A percentile compares a stretch with the other conserved stretches of the same genome.
These are phyloP conservation scores for Xylaria sp. DNA, from an alignment of 2,329 filamentous ascomycete genomes.

Conservation along the genomic window DNA sequence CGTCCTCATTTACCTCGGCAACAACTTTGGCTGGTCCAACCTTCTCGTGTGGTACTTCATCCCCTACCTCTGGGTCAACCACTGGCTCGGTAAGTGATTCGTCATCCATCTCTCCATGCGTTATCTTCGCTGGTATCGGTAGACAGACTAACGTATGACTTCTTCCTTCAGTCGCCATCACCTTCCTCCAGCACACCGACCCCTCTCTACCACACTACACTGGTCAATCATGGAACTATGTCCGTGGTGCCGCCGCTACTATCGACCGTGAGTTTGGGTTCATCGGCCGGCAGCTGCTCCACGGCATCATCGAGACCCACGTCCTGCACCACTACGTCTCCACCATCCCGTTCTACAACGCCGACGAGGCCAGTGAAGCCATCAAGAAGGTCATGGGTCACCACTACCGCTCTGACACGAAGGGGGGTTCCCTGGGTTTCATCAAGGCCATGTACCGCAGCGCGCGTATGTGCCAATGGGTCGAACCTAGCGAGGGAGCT, in stretches of 20 bases:
- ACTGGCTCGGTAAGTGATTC: constrained; percentile 87
- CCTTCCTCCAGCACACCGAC: constrained; percentile 97
- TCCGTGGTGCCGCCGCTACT: constrained; percentile 91
- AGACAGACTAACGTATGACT: background rate
- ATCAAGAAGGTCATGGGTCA: constrained; percentile 95
- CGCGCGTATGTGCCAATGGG: constrained; percentile 93
- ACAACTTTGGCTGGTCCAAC: constrained; percentile 85
- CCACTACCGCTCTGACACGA: constrained; percentile 88
- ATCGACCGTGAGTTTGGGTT: constrained; percentile 98
- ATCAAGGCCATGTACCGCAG: constrained; percentile 83
- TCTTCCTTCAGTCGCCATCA: constrained; percentile 82
- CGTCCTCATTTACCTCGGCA: constrained; percentile 75
- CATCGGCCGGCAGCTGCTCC: constrained; percentile 88
- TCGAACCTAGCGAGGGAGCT: constrained; percentile 88
- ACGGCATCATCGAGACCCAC: constrained; percentile 98
- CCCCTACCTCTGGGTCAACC: constrained; percentile 97
- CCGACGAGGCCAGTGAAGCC: constrained; percentile 91
- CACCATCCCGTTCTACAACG: constrained; percentile 96
- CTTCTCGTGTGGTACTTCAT: constrained; percentile 93
- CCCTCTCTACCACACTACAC: constrained; percentile 93
- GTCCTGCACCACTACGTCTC: constrained; percentile 98
- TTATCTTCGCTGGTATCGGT: too few relatives aligned
- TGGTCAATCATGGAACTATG: constrained; percentile 87
- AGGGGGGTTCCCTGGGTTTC: constrained; percentile 84
- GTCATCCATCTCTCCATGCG: background rate